Evolutionary conservation across 2,329 filamentous ascomycete species (phyloP).

Genomic region (Fusarium luffae): DNA sequence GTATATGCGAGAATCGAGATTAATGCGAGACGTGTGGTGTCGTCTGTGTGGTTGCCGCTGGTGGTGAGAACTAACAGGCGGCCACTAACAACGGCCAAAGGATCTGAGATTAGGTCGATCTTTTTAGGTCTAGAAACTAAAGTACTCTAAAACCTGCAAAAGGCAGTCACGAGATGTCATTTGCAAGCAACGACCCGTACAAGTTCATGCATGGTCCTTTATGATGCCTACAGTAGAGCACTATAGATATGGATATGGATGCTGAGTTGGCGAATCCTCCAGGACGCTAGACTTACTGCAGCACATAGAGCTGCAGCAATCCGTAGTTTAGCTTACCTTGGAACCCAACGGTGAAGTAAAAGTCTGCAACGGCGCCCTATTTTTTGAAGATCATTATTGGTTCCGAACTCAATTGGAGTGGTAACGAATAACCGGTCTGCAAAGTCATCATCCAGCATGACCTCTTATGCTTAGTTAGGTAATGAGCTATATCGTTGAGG

Average conservation of each 20-base stretch:
- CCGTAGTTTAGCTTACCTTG: slow-evolving; percentile 16
- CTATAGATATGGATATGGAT: not conserved
- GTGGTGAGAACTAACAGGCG: not conserved
- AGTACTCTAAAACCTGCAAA: slow-evolving; percentile 23
- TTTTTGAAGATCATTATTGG: slow-evolving; percentile 12
- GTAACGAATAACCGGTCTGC: slow-evolving; percentile 18
- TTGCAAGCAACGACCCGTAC: slow-evolving; percentile 16
- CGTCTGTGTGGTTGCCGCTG: slow-evolving; percentile 21
- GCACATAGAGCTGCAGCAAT: slow-evolving; percentile 15
- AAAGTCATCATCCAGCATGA: slow-evolving; percentile 31
- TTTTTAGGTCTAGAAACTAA: slow-evolving; percentile 22
- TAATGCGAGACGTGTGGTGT: slow-evolving; percentile 15
- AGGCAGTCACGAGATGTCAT: slow-evolving; percentile 33
- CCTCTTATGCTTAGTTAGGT: slow-evolving; percentile 9
- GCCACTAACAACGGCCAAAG: slow-evolving; percentile 11
- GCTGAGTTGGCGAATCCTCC: slow-evolving; percentile 29
- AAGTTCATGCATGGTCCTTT: slow-evolving; percentile 21
- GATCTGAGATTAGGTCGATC: slow-evolving; percentile 7
- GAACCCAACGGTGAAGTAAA: slow-evolving; percentile 12
- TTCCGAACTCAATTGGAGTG: slow-evolving; percentile 20
- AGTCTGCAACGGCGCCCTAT: slow-evolving; percentile 28
- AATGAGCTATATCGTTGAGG: slow-evolving; percentile 5
- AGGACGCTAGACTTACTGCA: not conserved
- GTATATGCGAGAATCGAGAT: slow-evolving; percentile 14
- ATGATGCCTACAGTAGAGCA: not conserved